These are phyloP conservation scores for Sugiyamaella japonica DNA, from an alignment of 1,139 yeast genomes.

Conservation along the genomic window DNA sequence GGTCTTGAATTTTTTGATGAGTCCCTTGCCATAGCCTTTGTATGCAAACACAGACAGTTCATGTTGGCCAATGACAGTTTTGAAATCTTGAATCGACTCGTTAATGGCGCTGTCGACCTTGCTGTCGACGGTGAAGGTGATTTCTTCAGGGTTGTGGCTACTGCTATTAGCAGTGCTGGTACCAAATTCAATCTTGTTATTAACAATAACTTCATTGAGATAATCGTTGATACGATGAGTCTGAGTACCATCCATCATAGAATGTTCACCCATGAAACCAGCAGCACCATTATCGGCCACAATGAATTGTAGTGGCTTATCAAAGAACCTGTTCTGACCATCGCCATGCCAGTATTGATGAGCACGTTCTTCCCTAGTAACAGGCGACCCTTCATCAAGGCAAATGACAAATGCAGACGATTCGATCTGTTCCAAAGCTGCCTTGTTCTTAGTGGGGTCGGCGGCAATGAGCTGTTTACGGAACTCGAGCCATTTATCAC, in stretches of 20 bases:
- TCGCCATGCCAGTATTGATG: slow-evolving; percentile 93
- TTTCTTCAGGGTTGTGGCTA: slow-evolving; percentile 42
- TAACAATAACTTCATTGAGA: slow-evolving; percentile 57
- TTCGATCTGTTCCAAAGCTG: slow-evolving; percentile 66
- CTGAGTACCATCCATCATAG: slow-evolving; percentile 98
- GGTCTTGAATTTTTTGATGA: slow-evolving; percentile 70
- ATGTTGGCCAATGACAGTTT: slow-evolving; percentile 45
- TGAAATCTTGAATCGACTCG: slow-evolving; percentile 57
- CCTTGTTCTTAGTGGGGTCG: slow-evolving; percentile 52
- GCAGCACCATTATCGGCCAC: slow-evolving; percentile 82
- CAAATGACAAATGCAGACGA: slow-evolving; percentile 79
- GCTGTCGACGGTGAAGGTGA: slow-evolving; percentile 49
- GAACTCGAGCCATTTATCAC: slow-evolving; percentile 75
- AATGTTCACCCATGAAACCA: slow-evolving; percentile 95
- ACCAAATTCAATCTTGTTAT: slow-evolving; percentile 46
- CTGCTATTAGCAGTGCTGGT: slow-evolving; percentile 36
- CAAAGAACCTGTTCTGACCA: slow-evolving; percentile 87
- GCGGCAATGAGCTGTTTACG: slow-evolving; percentile 59
- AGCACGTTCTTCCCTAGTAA: slow-evolving; percentile 82
- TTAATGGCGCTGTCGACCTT: slow-evolving; percentile 53
- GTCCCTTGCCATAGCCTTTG: slow-evolving; percentile 54
- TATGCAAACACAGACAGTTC: slow-evolving; percentile 46
- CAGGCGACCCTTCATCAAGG: slow-evolving; percentile 72
- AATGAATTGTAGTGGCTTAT: slow-evolving; percentile 87
- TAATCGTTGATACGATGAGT: slow-evolving; percentile 85